Evolutionary conservation across 192 early-diverging fungal species (phyloP).

Genomic region (Funneliformis mosseae): DNA sequence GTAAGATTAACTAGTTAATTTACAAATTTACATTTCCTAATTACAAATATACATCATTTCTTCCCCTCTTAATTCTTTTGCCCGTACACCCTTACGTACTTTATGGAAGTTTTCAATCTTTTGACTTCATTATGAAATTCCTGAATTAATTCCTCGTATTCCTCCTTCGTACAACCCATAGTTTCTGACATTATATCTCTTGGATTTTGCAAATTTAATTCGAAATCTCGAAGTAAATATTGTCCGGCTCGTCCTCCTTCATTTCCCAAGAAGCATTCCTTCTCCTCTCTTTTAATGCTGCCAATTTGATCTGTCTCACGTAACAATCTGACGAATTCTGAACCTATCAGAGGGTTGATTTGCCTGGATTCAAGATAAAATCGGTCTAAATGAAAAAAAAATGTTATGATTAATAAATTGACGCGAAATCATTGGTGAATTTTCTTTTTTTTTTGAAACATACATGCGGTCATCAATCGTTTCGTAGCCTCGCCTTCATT

Average conservation of each 20-base stretch:
- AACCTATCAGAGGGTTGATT: neutral
- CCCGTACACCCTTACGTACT: neutral
- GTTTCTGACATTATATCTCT: neutral
- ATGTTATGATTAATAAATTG: neutral
- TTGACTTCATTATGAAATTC: neutral
- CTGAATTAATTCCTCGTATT: neutral
- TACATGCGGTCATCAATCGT: neutral
- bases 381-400: neutral
- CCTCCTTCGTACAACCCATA: neutral
- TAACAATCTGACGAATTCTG: neutral
- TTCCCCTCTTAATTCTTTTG: neutral
- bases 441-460: neutral
- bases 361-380: neutral
- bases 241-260: neutral
- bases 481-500: neutral
- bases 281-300: neutral
- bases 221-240: neutral
- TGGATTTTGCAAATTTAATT: neutral
- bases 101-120: neutral
- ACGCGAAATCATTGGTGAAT: neutral
- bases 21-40: too few species aligned
- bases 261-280: neutral
- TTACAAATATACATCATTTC: too few species aligned
- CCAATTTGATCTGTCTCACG: neutral
- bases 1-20: too few species aligned